Evolutionary conservation across 129 eudicot species (phyloP).

Genomic region (Pseudognaphalium luteoalbum): DNA sequence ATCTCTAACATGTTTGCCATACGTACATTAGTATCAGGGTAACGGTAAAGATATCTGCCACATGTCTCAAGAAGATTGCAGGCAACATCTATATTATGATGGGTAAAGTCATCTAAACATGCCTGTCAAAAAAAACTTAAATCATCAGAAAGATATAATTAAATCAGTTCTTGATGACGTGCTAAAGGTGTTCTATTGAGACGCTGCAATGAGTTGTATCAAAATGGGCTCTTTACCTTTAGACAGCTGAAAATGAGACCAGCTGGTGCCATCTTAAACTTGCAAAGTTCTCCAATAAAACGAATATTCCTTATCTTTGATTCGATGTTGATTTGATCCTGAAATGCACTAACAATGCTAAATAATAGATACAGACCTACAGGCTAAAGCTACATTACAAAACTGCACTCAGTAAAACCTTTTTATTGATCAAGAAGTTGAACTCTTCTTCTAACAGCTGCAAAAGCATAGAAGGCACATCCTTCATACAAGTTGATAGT

Average conservation of each 20-base stretch:
- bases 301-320: constrained; percentile 91
- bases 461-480: constrained; percentile 82
- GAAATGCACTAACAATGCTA: constrained; percentile 19
- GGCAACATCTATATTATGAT: constrained; percentile 97
- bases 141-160: constrained; percentile 12
- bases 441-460: constrained; percentile 95
- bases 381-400: not conserved
- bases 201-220: not conserved
- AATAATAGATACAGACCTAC: constrained; percentile 6
- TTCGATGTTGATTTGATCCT: constrained; percentile 99
- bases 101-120: constrained; percentile 92
- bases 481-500: constrained; percentile 92
- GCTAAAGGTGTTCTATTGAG: not conserved
- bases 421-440: constrained; percentile 74
- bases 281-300: constrained; percentile 97
- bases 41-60: constrained; percentile 92
- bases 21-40: constrained; percentile 86
- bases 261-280: constrained; percentile 85
- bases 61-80: constrained; percentile 99
- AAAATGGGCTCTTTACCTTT: constrained; percentile 53
- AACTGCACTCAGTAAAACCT: constrained; percentile 47
- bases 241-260: constrained; percentile 88
- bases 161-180: constrained; percentile 1
- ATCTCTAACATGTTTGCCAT: constrained; percentile 99
- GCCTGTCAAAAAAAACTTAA: constrained; percentile 49